Evolutionary conservation across 805 yeast genomes (phyloP), one percentile per base, ranked within the genome.

Genomic region (Brettanomyces naardenensis): DNA sequence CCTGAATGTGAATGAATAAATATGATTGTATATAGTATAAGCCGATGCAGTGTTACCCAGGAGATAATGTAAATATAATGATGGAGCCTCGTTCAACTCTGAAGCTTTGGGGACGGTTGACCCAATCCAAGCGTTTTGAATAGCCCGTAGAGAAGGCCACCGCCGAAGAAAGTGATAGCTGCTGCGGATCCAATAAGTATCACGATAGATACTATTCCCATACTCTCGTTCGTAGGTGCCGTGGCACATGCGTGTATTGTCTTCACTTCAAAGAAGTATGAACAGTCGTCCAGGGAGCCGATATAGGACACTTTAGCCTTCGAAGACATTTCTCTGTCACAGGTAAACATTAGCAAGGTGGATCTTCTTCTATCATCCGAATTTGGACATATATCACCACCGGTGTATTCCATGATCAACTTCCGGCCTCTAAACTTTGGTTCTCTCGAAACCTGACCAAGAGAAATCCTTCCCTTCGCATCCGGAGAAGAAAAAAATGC

Each of bases 221-320:
- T 58, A 42, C 81, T 76, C 50, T 79, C 80, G 10, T 69, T 73
- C 47, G 77, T 72, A 36, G 79, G 77, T 7, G 84, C 76, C 1
- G 88, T 80, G 0, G 95, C 85, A 58, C 96, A 87, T 0, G 95
- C 95, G 59, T 80, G 82, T 31, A 84, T 77, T 3, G 95, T 83
- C 46, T 87, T 63, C 23, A 86, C 87, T 52, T 87, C 95, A 56
- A 87, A 87, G 52, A 80, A 73, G 56, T 84, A 87, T 27, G 80
- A 75, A 59, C 96, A 87, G 44, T 87, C 84, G 54, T 85, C 73
- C 30, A 74, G 52, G 5, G 76, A 75, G 2, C 92, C 92, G 23
- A 87, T 70, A 54, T 69, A 86, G 14, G 83, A 70, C 1, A 86
- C 64, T 26, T 74, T 66, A 0, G 89, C 92, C 43, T 73, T 73